A percentile compares a stretch with the other conserved stretches of the same genome.
Conservation (phyloP, 148 eudicot genomes). For the Cornus kousa region DNA sequence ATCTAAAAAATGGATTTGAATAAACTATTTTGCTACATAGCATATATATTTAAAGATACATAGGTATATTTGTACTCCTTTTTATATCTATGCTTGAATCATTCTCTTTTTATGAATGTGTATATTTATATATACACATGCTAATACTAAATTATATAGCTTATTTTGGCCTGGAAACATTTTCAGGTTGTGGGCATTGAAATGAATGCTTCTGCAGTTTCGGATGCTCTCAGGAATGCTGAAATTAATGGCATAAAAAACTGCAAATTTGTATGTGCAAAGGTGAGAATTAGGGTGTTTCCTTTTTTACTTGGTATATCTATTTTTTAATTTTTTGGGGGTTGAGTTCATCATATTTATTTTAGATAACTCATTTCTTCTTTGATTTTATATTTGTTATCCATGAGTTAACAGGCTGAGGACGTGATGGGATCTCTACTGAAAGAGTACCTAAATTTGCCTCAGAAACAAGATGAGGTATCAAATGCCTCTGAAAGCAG, state of each 20-base stretch:
- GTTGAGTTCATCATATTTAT: background rate
- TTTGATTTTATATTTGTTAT: background rate
- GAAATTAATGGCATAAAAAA: slow-evolving; percentile 87
- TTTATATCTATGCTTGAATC: background rate
- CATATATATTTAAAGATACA: too few relatives aligned
- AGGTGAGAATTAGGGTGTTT: slow-evolving; percentile 39
- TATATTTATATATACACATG: too few relatives aligned
- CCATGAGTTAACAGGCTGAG: slow-evolving; percentile 59
- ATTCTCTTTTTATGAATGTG: background rate
- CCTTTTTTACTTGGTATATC: background rate
- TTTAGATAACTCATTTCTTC: background rate
- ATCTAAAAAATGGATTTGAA: background rate
- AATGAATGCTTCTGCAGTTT: slow-evolving; percentile 98
- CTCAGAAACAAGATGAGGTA: slow-evolving; percentile 40
- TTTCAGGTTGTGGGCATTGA: slow-evolving; percentile 93
- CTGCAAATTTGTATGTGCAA: slow-evolving; percentile 84
- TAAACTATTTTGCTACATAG: background rate
- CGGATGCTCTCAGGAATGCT: slow-evolving; percentile 86
- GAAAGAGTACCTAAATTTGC: slow-evolving; percentile 52
- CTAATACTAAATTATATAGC: background rate
- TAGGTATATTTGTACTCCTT: background rate
- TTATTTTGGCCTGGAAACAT: slow-evolving; percentile 9
- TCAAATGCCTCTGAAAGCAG: slow-evolving; percentile 24
- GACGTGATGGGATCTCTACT: slow-evolving; percentile 75
- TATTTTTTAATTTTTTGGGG: background rate